Conservation (phyloP, 176 grass and related monocot species). For the Avena atlantica region DNA sequence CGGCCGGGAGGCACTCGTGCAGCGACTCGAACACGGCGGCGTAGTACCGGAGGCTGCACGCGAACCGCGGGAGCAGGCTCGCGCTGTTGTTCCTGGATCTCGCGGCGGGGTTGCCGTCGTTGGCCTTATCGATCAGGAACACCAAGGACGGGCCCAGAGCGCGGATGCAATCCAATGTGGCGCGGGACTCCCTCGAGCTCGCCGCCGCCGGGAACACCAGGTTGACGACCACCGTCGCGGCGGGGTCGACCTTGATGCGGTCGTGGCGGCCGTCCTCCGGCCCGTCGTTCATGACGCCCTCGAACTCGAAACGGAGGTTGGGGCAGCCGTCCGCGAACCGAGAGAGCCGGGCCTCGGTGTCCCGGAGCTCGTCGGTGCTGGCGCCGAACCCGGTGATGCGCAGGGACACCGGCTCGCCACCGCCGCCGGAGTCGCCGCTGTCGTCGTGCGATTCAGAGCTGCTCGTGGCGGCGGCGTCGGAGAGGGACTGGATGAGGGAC, state of each 20-base stretch:
- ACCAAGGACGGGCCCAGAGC: constrained; percentile 66
- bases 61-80: constrained; percentile 56
- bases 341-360: constrained; percentile 59
- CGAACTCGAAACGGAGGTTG: constrained; percentile 73
- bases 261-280: not conserved
- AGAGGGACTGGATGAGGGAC: constrained; percentile 85
- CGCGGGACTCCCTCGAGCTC: constrained; percentile 39
- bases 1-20: constrained; percentile 72
- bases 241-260: constrained; percentile 36
- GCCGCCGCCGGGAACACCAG: constrained; percentile 56
- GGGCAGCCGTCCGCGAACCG: constrained; percentile 60
- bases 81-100: not conserved
- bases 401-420: constrained; percentile 46
- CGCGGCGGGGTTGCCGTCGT: not conserved
- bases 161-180: constrained; percentile 48
- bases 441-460: not conserved
- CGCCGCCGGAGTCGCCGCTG: not conserved
- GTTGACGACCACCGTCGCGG: constrained; percentile 73
- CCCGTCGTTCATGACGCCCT: constrained; percentile 51
- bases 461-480: constrained; percentile 40
- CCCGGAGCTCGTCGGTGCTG: constrained; percentile 57
- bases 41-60: constrained; percentile 64
- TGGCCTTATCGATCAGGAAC: constrained; percentile 60
- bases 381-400: constrained; percentile 67
- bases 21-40: constrained; percentile 79